Conservation (phyloP, 2,329 filamentous ascomycete genomes). For the Penicillium expansum region DNA sequence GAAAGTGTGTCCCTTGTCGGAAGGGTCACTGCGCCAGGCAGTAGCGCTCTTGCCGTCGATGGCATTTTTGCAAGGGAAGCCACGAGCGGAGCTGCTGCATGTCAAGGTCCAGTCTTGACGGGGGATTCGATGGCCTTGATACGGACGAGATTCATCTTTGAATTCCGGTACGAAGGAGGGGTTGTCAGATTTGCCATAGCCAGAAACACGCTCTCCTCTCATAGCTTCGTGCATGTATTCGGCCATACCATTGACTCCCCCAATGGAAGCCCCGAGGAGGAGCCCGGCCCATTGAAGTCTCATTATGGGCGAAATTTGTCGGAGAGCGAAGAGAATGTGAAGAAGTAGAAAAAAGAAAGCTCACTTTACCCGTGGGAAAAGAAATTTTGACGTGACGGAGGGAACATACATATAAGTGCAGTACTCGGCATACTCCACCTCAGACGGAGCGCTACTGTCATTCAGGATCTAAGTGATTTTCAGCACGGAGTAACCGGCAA, state of each 20-base stretch:
- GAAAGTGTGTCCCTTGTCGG: conserved; percentile 2
- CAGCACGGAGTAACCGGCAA: background rate
- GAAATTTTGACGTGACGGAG: background rate
- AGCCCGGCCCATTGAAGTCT: conserved; percentile 8
- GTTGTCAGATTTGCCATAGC: conserved; percentile 4
- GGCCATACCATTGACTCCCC: conserved; percentile 5
- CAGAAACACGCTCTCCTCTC: conserved; percentile 8
- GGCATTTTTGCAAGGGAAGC: conserved; percentile 1
- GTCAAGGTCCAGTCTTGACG: conserved; percentile 13
- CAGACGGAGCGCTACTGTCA: background rate
- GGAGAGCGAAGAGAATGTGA: background rate
- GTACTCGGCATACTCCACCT: background rate
- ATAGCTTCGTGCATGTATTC: conserved; percentile 12
- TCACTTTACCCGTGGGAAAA: background rate
- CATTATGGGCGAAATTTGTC: background rate
- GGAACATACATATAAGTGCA: background rate
- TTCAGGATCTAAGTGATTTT: background rate
- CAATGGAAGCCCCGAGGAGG: conserved; percentile 6
- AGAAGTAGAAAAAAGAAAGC: background rate
- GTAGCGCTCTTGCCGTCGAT: conserved; percentile 8
- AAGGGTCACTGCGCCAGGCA: conserved; percentile 6
- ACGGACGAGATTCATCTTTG: conserved; percentile 14
- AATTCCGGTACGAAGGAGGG: conserved; percentile 3
- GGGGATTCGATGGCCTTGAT: conserved; percentile 9
- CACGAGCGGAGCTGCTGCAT: conserved; percentile 9